phyloP scores from a whole-genome alignment of 2,329 filamentous ascomycete species.

The Amauroascus verrucosus region DNA sequence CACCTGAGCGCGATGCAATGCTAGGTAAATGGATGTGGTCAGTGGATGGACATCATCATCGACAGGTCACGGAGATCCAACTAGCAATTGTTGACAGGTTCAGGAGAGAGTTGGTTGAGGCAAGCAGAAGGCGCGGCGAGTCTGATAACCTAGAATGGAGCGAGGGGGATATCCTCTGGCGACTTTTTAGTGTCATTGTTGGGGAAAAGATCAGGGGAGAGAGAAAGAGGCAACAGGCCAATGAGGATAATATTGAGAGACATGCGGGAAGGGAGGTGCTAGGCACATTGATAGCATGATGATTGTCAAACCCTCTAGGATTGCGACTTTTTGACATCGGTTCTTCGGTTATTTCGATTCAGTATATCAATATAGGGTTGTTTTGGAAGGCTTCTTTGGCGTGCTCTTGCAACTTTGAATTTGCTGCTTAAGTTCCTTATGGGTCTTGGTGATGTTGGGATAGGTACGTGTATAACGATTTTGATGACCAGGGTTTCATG shows the following conservation, averaged over 20 bases:
- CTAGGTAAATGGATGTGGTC: constrained; percentile 37
- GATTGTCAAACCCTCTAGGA: background rate
- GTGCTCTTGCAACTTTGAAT: background rate
- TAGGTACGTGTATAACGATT: constrained; percentile 1
- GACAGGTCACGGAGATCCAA: constrained; percentile 34
- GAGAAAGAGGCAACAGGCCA: constrained; percentile 20
- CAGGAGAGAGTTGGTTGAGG: constrained; percentile 28
- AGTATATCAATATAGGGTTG: background rate
- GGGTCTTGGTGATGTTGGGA: background rate
- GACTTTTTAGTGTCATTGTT: constrained; percentile 39
- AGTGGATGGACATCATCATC: constrained; percentile 32
- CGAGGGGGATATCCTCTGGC: constrained; percentile 35
- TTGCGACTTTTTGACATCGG: background rate
- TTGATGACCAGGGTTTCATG: constrained; percentile 2
- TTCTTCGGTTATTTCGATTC: background rate
- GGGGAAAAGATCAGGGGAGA: constrained; percentile 38
- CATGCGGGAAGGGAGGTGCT: background rate
- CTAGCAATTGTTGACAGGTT: constrained; percentile 36
- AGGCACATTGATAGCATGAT: background rate
- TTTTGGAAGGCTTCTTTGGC: background rate
- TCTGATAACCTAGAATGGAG: constrained; percentile 34
- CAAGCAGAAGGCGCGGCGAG: constrained; percentile 29
- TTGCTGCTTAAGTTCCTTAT: background rate
- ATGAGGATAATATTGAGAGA: background rate
- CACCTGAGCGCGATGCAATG: constrained; percentile 29